Evolutionary conservation across 257 asterid genomes (phyloP).

Genomic region (Echium plantagineum): DNA sequence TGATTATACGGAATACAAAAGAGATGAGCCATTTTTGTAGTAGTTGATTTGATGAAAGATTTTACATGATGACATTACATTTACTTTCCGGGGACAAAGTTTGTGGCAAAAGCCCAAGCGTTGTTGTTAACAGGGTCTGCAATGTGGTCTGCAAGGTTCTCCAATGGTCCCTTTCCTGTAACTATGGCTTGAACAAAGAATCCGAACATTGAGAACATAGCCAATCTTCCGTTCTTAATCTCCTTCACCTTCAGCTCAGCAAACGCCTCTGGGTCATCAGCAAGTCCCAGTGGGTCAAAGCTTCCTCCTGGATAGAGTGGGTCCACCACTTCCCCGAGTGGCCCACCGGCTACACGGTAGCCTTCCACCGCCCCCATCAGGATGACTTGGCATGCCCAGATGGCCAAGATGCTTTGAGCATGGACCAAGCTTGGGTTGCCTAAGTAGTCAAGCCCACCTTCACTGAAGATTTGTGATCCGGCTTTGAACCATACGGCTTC

Average conservation of each 20-base stretch:
- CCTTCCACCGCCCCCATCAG: too few relatives aligned
- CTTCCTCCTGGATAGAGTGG: not conserved
- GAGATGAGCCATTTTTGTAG: too few relatives aligned
- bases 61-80: not conserved
- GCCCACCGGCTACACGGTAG: too few relatives aligned
- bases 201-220: not conserved
- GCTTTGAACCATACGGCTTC: conserved; percentile 43
- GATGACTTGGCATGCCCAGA: conserved; percentile 29
- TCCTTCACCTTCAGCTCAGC: not conserved
- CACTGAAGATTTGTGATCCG: conserved; percentile 29
- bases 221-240: not conserved
- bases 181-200: not conserved
- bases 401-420: conserved; percentile 34
- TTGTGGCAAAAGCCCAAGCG: not conserved
- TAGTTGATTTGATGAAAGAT: too few relatives aligned
- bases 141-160: too few relatives aligned
- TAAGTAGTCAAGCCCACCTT: conserved; percentile 33
- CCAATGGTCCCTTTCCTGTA: too few relatives aligned
- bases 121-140: not conserved
- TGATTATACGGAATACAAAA: too few relatives aligned
- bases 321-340: not conserved
- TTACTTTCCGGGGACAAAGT: too few relatives aligned
- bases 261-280: not conserved
- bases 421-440: conserved; percentile 33
- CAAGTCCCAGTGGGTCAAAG: not conserved